phyloP scores from a whole-genome alignment of 192 early-diverging fungal species.

The Lobosporangium transversale region DNA sequence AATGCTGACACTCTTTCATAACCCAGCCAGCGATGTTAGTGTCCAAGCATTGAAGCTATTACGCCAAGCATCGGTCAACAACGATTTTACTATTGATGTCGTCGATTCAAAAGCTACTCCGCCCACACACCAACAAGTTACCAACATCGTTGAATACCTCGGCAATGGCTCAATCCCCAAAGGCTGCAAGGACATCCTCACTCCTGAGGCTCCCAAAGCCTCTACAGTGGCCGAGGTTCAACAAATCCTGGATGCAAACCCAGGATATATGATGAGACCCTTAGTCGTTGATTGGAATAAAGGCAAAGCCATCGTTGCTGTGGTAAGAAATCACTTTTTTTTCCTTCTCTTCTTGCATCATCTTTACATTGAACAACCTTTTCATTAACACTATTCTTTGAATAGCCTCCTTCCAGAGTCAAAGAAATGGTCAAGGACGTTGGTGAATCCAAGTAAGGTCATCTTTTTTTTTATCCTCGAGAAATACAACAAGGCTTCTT shows the following conservation, averaged over 20 bases:
- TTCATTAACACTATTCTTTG: not conserved
- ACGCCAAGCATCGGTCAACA: conserved; percentile 18
- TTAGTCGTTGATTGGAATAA: conserved; percentile 48
- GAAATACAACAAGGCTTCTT: not conserved
- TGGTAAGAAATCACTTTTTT: not conserved
- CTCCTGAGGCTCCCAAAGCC: conserved; percentile 24
- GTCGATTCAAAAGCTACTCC: conserved; percentile 13
- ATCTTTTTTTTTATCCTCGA: not conserved
- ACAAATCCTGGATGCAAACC: conserved; percentile 45
- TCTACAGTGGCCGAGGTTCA: conserved; percentile 38
- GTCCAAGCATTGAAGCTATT: conserved; percentile 29
- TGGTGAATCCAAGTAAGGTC: conserved; percentile 14
- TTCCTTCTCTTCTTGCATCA: not conserved
- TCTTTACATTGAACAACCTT: not conserved
- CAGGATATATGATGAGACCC: conserved; percentile 30
- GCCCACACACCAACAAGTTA: conserved; percentile 47
- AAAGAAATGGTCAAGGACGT: conserved; percentile 39
- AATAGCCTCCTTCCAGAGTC: conserved; percentile 25
- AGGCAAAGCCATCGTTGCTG: conserved; percentile 36
- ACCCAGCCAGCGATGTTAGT: conserved; percentile 18
- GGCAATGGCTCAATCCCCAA: conserved; percentile 22
- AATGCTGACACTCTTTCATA: conserved; percentile 41
- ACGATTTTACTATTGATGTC: conserved; percentile 36
- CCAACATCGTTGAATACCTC: conserved; percentile 36
- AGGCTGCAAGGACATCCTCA: conserved; percentile 22